A percentile compares a stretch with the other conserved stretches of the same genome.
Conservation (phyloP, 2,329 filamentous ascomycete genomes). For the Ophiostoma perfectum region DNA sequence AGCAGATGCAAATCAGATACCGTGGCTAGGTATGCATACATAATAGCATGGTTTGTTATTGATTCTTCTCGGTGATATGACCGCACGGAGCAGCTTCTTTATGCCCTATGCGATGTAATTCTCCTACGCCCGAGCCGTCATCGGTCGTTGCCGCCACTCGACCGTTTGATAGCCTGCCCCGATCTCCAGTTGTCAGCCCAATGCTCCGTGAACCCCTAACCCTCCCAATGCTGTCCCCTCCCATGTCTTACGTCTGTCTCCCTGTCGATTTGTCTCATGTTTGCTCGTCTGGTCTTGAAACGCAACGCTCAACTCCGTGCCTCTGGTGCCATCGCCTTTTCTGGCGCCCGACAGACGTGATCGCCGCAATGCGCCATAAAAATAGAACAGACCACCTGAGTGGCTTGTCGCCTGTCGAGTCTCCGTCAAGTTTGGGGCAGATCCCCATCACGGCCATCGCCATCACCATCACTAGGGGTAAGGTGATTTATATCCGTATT, state of each 20-base stretch:
- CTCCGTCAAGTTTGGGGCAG: neutral
- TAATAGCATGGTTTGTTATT: neutral
- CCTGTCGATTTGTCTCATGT: neutral
- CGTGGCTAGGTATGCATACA: neutral
- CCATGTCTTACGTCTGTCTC: too few relatives aligned
- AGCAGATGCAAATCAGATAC: neutral
- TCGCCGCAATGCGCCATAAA: slow-evolving; percentile 9
- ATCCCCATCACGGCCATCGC: too few relatives aligned
- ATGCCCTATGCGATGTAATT: neutral
- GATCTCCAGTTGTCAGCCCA: neutral
- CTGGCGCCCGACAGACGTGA: slow-evolving; percentile 2
- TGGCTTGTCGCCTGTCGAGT: neutral
- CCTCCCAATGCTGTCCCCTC: neutral
- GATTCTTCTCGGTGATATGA: neutral
- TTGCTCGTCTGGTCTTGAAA: slow-evolving; percentile 5
- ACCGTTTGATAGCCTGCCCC: neutral
- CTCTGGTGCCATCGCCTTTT: neutral
- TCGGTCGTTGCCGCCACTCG: neutral
- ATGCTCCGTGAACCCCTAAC: neutral
- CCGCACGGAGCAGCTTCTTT: neutral
- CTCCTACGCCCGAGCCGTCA: too few relatives aligned
- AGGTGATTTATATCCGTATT: neutral
- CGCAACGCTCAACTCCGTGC: neutral
- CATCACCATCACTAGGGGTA: neutral
- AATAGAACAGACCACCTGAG: neutral